These are phyloP conservation scores for Crithidia sp. DNA, from an alignment of 208 protist species.

Conservation along the genomic window DNA sequence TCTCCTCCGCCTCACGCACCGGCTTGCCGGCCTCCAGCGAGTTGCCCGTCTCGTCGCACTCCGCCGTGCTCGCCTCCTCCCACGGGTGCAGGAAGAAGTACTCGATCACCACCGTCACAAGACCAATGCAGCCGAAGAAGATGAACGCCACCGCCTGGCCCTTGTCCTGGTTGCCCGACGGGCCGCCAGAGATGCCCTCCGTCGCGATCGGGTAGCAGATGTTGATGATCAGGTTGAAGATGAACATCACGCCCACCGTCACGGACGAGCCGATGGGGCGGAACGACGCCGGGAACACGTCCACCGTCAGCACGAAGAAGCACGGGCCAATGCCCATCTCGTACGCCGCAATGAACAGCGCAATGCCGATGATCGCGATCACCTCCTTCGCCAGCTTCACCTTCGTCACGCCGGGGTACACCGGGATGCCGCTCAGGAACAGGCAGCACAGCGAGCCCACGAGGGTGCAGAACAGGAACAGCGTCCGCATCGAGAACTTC, in stretches of 20 bases:
- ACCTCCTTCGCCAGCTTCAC: constrained; percentile 23
- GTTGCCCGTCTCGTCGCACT: background rate
- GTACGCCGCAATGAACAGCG: constrained; percentile 45
- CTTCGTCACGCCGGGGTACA: constrained; percentile 28
- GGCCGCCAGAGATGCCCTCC: constrained; percentile 42
- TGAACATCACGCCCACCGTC: constrained; percentile 34
- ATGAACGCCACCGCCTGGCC: constrained; percentile 47
- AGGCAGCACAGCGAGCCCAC: constrained; percentile 31
- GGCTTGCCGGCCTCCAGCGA: background rate
- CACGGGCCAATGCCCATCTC: constrained; percentile 47
- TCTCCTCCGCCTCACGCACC: background rate
- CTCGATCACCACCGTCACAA: constrained; percentile 41
- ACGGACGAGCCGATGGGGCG: constrained; percentile 34
- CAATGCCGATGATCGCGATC: constrained; percentile 42
- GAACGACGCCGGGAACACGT: constrained; percentile 47
- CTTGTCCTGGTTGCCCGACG: constrained; percentile 53
- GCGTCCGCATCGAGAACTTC: constrained; percentile 19
- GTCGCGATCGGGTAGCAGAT: constrained; percentile 46
- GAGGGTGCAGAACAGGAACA: constrained; percentile 32
- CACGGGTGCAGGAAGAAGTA: constrained; percentile 43
- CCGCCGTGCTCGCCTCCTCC: constrained; percentile 1
- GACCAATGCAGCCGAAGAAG: constrained; percentile 47
- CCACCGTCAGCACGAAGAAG: constrained; percentile 45
- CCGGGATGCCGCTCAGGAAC: constrained; percentile 27
- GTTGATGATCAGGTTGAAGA: constrained; percentile 48